phyloP scores from a whole-genome alignment of 306 rosid genomes.

The Casuarina cunninghamiana region DNA sequence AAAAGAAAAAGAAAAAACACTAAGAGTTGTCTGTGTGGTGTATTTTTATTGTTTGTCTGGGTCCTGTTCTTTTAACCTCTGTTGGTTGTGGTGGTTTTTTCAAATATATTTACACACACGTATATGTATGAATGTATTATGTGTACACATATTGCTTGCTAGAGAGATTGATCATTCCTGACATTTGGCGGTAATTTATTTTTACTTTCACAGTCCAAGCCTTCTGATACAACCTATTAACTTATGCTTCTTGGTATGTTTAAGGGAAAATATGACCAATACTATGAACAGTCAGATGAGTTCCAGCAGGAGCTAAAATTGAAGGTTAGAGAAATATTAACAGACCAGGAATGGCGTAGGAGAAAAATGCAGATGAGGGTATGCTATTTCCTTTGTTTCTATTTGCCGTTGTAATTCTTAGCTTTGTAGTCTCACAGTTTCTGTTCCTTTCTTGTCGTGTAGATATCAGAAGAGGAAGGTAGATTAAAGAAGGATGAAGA shows the following conservation, averaged over 20 bases:
- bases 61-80: neutral
- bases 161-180: neutral
- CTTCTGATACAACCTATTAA: conserved; percentile 19
- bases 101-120: too few species aligned
- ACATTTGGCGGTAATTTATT: neutral
- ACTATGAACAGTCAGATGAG: conserved; percentile 76
- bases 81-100: neutral
- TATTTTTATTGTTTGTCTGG: neutral
- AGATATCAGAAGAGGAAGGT: conserved; percentile 99
- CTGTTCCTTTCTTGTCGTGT: conserved; percentile 30
- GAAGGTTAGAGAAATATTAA: conserved; percentile 90
- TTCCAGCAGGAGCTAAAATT: conserved; percentile 83
- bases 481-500: conserved; percentile 94
- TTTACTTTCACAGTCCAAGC: neutral
- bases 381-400: conserved; percentile 26
- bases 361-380: conserved; percentile 99
- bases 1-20: too few species aligned
- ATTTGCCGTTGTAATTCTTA: neutral
- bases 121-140: too few species aligned
- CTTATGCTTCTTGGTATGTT: conserved; percentile 15
- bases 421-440: conserved; percentile 23
- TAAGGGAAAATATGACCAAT: conserved; percentile 94
- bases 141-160: neutral
- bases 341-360: conserved; percentile 99
- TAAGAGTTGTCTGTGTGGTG: neutral